Percentiles rank a stretch among this genome's conserved stretches.
phyloP scores from a whole-genome alignment of 2,329 filamentous ascomycete genomes.

The Aureobasidium sp. region DNA sequence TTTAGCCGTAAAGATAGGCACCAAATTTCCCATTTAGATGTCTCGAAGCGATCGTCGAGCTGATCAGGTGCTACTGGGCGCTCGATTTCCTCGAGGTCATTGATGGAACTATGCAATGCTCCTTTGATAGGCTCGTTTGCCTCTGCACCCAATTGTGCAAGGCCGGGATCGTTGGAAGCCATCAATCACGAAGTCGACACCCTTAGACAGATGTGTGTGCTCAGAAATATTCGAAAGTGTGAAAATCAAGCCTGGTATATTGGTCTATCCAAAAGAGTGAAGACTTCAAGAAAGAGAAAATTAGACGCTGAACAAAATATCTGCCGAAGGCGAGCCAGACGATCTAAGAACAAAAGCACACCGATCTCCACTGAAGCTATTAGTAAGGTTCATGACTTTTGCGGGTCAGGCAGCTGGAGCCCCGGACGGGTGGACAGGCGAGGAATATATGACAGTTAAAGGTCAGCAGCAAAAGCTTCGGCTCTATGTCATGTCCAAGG shows the following conservation, averaged over 20 bases:
- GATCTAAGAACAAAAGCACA: not conserved
- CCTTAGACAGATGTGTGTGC: too few relatives aligned
- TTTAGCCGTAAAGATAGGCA: not conserved
- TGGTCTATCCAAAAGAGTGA: too few relatives aligned
- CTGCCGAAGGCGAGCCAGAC: not conserved
- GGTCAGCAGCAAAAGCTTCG: too few relatives aligned
- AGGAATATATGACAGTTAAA: too few relatives aligned
- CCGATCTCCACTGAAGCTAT: not conserved
- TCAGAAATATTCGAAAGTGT: too few relatives aligned
- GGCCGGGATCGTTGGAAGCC: slow-evolving; percentile 30
- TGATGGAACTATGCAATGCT: slow-evolving; percentile 20
- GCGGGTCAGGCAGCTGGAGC: not conserved
- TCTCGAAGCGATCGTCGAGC: slow-evolving; percentile 47
- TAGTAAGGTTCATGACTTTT: not conserved
- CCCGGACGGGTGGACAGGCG: too few relatives aligned
- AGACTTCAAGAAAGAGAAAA: too few relatives aligned
- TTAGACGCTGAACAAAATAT: too few relatives aligned
- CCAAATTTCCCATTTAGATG: slow-evolving; percentile 50
- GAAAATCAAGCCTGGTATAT: too few relatives aligned
- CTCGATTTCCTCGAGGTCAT: slow-evolving; percentile 30
- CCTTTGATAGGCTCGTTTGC: slow-evolving; percentile 30
- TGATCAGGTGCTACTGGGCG: slow-evolving; percentile 47
- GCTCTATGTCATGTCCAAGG: too few relatives aligned
- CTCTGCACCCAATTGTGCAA: slow-evolving; percentile 24
- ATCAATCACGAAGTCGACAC: slow-evolving; percentile 19